A percentile compares a stretch with the other conserved stretches of the same genome.
These are phyloP conservation scores for Suillus lakei DNA, from an alignment of 768 basidiomycete genomes.

Conservation along the genomic window DNA sequence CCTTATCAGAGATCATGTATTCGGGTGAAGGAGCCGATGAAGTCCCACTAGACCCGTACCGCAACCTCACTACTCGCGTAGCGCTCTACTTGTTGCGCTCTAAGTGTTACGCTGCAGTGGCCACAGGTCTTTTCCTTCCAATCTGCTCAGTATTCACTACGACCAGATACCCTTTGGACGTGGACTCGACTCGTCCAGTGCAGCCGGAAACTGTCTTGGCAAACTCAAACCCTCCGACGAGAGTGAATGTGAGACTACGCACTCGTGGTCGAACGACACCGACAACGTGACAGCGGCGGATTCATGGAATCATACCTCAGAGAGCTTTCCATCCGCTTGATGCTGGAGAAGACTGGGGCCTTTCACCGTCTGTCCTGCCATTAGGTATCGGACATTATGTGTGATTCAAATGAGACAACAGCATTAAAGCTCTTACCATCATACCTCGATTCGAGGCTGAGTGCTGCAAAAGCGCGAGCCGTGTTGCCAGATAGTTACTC, in stretches of 20 bases:
- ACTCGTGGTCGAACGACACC: slow-evolving; percentile 98
- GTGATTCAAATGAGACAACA: slow-evolving; percentile 81
- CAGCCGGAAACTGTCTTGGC: slow-evolving; percentile 88
- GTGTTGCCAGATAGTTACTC: slow-evolving; percentile 85
- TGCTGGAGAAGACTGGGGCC: slow-evolving; percentile 90
- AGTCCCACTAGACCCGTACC: slow-evolving; percentile 93
- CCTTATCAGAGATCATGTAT: slow-evolving; percentile 71
- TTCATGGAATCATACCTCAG: slow-evolving; percentile 97
- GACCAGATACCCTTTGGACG: slow-evolving; percentile 97
- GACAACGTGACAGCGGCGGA: slow-evolving; percentile 98
- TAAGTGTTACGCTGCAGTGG: slow-evolving; percentile 92
- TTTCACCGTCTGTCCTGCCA: slow-evolving; percentile 86
- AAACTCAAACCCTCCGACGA: slow-evolving; percentile 65
- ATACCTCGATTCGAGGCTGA: slow-evolving; percentile 94
- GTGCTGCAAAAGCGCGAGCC: slow-evolving; percentile 91
- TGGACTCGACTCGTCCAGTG: slow-evolving; percentile 95
- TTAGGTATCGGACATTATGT: slow-evolving; percentile 92
- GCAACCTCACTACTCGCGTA: slow-evolving; percentile 95
- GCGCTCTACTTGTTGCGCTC: slow-evolving; percentile 97
- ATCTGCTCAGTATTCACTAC: slow-evolving; percentile 68
- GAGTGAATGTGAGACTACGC: slow-evolving; percentile 91
- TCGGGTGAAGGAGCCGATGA: slow-evolving; percentile 87
- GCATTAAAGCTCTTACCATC: slow-evolving; percentile 90
- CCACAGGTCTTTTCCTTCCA: slow-evolving; percentile 74
- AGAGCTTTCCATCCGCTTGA: slow-evolving; percentile 93